A percentile compares a stretch with the other conserved stretches of the same genome.
Evolutionary conservation across 768 basidiomycete species (phyloP).

Genomic region (Rhodotorula sphaerocarpa): DNA sequence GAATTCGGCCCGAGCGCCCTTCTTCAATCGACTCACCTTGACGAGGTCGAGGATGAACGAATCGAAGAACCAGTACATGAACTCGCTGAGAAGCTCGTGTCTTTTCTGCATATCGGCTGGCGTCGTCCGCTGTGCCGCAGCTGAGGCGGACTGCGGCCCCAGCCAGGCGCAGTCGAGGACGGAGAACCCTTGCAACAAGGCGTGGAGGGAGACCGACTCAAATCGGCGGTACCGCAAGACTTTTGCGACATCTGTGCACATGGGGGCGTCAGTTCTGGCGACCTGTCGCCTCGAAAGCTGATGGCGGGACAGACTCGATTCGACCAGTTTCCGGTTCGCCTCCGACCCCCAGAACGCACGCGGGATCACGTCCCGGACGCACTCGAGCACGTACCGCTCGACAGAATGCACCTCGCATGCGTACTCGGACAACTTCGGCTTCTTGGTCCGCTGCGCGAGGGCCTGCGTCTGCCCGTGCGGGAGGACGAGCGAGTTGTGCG

Average conservation of each 20-base stretch:
- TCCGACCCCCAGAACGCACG: constrained; percentile 64
- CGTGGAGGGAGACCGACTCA: constrained; percentile 70
- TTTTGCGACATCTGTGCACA: constrained; percentile 1
- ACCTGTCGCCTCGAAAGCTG: constrained; percentile 3
- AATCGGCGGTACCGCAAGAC: constrained; percentile 70
- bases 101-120: constrained; percentile 65
- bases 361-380: constrained; percentile 65
- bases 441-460: constrained; percentile 47
- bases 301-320: constrained; percentile 43
- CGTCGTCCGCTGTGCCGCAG: constrained; percentile 42
- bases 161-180: constrained; percentile 75
- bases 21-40: constrained; percentile 62
- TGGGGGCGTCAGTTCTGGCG: constrained; percentile 12
- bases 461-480: constrained; percentile 49
- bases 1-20: too few species aligned
- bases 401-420: constrained; percentile 62
- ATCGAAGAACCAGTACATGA: constrained; percentile 90
- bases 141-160: constrained; percentile 20
- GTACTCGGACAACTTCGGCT: constrained; percentile 74
- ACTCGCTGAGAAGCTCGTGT: constrained; percentile 72
- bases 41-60: constrained; percentile 70
- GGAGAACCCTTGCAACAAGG: constrained; percentile 65
- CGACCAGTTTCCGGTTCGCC: constrained; percentile 56
- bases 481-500: constrained; percentile 49
- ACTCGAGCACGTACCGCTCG: constrained; percentile 55